Conservation (phyloP, 331 rosid genomes). For the Rosa hybrid region DNA sequence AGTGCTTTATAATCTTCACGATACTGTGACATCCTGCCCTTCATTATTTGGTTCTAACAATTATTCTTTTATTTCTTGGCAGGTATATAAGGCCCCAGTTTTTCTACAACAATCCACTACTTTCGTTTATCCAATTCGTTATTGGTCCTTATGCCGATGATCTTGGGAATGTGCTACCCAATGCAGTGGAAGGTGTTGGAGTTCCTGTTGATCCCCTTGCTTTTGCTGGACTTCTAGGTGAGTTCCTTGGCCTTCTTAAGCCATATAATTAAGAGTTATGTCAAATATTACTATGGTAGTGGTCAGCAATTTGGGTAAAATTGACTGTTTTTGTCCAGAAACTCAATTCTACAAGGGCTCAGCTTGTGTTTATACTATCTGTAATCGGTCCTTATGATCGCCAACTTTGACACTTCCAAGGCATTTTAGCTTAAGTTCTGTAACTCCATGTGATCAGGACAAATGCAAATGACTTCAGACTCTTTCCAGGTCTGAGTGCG, state of each 20-base stretch:
- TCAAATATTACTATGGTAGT: not conserved
- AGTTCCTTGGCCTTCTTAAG: constrained; percentile 4
- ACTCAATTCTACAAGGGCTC: not conserved
- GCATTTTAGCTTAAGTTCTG: not conserved
- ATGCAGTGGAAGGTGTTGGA: constrained; percentile 97
- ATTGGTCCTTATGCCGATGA: constrained; percentile 95
- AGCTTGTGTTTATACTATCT: not conserved
- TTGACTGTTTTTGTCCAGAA: not conserved
- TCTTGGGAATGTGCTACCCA: constrained; percentile 91
- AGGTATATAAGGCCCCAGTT: constrained; percentile 96
- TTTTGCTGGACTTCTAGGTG: constrained; percentile 93
- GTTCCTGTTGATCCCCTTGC: constrained; percentile 98
- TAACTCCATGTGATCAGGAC: not conserved
- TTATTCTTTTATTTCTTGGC: constrained; percentile 25
- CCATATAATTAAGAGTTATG: not conserved
- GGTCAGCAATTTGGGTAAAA: not conserved
- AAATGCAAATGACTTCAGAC: not conserved
- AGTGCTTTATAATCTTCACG: not conserved
- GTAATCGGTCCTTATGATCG: not conserved
- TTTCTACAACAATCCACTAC: constrained; percentile 86
- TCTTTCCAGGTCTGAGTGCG: not conserved
- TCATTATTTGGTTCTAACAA: constrained; percentile 1
- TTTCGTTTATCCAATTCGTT: constrained; percentile 76
- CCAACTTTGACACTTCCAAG: not conserved
- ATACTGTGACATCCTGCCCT: not conserved